Conservation (phyloP, 768 basidiomycete genomes). For the Exidia glandulosa region DNA sequence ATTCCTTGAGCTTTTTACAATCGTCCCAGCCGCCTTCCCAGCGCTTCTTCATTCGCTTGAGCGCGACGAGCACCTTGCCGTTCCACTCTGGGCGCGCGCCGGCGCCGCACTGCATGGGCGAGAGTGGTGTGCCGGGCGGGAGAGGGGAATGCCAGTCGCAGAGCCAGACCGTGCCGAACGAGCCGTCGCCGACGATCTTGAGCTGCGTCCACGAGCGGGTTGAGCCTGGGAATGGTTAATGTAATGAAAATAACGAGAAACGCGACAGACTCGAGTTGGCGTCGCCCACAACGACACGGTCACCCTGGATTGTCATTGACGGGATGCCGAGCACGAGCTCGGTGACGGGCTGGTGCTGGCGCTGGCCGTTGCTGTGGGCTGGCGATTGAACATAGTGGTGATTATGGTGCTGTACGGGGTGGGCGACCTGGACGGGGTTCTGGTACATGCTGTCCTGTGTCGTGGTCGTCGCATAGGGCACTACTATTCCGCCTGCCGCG, state of each 20-base stretch:
- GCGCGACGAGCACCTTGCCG: constrained; percentile 88
- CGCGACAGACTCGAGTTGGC: constrained; percentile 53
- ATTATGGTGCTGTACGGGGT: constrained; percentile 1
- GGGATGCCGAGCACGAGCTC: constrained; percentile 63
- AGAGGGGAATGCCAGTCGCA: constrained; percentile 98
- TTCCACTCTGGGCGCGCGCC: constrained; percentile 89
- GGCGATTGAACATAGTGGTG: constrained; percentile 13
- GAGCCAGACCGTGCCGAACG: constrained; percentile 96
- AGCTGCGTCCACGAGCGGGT: constrained; percentile 86
- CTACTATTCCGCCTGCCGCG: background rate
- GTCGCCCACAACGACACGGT: constrained; percentile 61
- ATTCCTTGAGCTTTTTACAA: constrained; percentile 88
- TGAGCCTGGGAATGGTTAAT: constrained; percentile 41
- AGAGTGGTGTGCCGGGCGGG: constrained; percentile 80
- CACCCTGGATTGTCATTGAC: constrained; percentile 60
- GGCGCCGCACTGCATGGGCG: constrained; percentile 92
- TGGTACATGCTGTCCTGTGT: constrained; percentile 54
- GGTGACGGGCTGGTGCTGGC: constrained; percentile 13
- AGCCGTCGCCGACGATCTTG: constrained; percentile 96
- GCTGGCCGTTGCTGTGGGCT: constrained; percentile 2
- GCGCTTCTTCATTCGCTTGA: constrained; percentile 96
- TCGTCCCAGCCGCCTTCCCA: constrained; percentile 99
- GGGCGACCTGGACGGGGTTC: constrained; percentile 31
- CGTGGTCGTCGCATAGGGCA: constrained; percentile 28
- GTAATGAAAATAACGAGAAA: constrained; percentile 4